These are phyloP conservation scores for Leptomonas seymouri DNA, from an alignment of 208 protist genomes.

Conservation along the genomic window DNA sequence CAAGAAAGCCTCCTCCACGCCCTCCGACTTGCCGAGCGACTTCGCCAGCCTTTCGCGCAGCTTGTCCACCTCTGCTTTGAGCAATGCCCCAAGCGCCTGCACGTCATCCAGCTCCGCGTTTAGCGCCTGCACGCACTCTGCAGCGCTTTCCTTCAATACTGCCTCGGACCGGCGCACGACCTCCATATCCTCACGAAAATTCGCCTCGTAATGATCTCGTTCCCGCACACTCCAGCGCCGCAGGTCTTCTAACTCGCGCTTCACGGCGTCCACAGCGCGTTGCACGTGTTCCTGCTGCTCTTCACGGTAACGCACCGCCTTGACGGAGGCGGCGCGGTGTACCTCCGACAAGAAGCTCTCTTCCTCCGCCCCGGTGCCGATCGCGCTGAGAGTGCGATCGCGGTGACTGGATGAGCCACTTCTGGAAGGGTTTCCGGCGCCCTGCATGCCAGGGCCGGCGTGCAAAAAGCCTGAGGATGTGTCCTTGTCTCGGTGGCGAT, in stretches of 20 bases:
- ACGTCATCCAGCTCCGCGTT: slow-evolving; percentile 83
- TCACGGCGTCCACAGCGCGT: slow-evolving; percentile 49
- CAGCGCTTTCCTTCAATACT: slow-evolving; percentile 68
- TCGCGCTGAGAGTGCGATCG: neutral
- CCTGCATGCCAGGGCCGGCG: neutral
- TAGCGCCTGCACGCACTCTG: slow-evolving; percentile 69
- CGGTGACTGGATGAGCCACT: slow-evolving; percentile 19
- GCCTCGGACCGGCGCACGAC: slow-evolving; percentile 64
- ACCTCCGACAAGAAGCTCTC: slow-evolving; percentile 31
- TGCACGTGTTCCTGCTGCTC: slow-evolving; percentile 58
- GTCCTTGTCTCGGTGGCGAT: neutral
- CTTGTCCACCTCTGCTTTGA: slow-evolving; percentile 70
- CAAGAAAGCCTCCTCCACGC: slow-evolving; percentile 71
- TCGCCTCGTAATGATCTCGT: slow-evolving; percentile 64
- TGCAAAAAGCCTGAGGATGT: neutral
- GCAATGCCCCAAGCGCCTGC: slow-evolving; percentile 68
- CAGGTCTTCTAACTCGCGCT: slow-evolving; percentile 58
- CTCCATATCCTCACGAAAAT: slow-evolving; percentile 71
- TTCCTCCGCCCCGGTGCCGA: slow-evolving; percentile 8
- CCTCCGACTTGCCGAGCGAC: slow-evolving; percentile 49
- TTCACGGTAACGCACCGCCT: slow-evolving; percentile 56
- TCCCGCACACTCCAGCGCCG: slow-evolving; percentile 62
- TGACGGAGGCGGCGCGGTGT: slow-evolving; percentile 60
- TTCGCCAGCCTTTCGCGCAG: slow-evolving; percentile 63
- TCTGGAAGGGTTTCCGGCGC: neutral